Conservation (phyloP, 371 early-diverging fungal genomes). For the Smittium culicis region DNA sequence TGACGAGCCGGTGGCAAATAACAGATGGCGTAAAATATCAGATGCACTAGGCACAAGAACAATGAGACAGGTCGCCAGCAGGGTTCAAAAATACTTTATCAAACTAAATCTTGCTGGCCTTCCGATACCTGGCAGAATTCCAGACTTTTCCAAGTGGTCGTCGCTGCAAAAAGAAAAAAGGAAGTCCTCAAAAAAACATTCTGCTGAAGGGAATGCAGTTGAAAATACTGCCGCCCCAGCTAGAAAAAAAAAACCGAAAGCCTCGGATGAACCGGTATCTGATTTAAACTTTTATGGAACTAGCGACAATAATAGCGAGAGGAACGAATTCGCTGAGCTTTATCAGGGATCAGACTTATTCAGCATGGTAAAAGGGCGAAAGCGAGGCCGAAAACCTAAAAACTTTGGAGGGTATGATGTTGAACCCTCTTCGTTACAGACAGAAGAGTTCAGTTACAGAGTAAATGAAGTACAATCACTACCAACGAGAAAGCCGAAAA, state of each 20-base stretch:
- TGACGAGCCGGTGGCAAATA: constrained; percentile 29
- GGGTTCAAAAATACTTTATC: constrained; percentile 36
- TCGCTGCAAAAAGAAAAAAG: constrained; percentile 10
- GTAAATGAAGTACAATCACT: no score
- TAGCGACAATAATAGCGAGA: background rate
- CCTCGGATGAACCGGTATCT: background rate
- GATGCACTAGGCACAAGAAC: constrained; percentile 30
- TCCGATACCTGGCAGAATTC: constrained; percentile 26
- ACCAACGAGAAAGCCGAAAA: no score
- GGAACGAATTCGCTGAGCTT: background rate
- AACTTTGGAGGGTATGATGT: no score
- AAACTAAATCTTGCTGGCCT: constrained; percentile 28
- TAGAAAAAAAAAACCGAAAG: background rate
- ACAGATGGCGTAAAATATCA: constrained; percentile 31
- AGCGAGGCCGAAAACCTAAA: background rate
- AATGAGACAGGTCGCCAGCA: constrained; percentile 32
- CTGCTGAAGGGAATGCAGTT: background rate
- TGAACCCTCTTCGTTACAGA: no score
- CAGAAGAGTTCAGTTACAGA: no score
- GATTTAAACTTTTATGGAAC: background rate
- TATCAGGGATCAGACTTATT: background rate
- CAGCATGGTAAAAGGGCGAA: background rate
- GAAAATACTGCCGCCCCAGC: background rate
- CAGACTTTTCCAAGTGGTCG: constrained; percentile 22
- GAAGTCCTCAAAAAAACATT: background rate